Percentiles rank a stretch among this genome's conserved stretches.
These are phyloP conservation scores for Synura sp. DNA, from an alignment of 352 stramenopile genomes.

Conservation along the genomic window DNA sequence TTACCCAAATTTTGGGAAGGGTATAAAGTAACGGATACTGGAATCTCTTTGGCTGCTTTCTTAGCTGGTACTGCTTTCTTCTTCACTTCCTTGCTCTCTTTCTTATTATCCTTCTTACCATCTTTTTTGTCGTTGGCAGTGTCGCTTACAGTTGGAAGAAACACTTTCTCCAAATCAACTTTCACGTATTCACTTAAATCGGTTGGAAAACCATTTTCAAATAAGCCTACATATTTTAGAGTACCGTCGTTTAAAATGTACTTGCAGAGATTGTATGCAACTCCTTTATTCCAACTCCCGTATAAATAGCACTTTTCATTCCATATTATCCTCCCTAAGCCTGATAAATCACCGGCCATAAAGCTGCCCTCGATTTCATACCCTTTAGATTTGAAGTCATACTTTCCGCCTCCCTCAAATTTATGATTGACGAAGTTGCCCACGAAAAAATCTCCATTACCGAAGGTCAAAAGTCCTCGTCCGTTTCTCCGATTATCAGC, in stretches of 20 bases:
- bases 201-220: neutral
- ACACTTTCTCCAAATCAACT: neutral
- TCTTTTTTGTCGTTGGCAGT: neutral
- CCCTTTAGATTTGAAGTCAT: neutral
- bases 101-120: neutral
- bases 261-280: neutral
- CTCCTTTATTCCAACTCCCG: neutral
- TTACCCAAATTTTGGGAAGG: too few relatives aligned
- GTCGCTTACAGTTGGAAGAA: too few relatives aligned
- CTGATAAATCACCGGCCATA: neutral
- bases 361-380: neutral
- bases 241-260: neutral
- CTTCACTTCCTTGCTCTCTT: too few relatives aligned
- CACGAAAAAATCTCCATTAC: neutral
- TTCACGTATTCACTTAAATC: neutral
- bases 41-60: too few relatives aligned
- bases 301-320: neutral
- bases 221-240: neutral
- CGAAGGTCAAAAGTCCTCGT: neutral
- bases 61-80: too few relatives aligned
- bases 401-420: neutral
- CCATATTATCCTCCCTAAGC: neutral
- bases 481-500: neutral
- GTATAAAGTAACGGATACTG: too few relatives aligned
- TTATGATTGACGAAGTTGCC: neutral